These are phyloP conservation scores for Clonostachys solani DNA, from an alignment of 2,329 filamentous ascomycete species.

Conservation along the genomic window DNA sequence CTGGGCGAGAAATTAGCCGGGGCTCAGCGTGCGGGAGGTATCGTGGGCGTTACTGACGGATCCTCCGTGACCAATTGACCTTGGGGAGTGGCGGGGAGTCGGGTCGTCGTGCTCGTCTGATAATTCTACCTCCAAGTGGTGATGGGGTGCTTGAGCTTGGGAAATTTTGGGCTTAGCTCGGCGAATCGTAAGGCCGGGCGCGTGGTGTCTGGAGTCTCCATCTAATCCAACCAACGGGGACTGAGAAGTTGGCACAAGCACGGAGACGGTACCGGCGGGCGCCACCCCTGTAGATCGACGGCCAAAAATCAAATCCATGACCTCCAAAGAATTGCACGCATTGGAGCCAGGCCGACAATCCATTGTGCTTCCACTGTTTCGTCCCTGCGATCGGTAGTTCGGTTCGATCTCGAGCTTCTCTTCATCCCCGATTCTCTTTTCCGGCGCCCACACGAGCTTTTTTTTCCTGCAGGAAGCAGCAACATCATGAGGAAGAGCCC, in stretches of 20 bases:
- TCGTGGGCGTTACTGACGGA: no score
- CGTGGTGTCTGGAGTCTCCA: background rate
- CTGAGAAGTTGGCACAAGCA: background rate
- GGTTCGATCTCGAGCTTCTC: no score
- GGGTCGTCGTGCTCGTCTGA: no score
- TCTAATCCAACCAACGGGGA: background rate
- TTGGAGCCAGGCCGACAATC: no score
- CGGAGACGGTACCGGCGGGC: background rate
- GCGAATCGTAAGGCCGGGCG: constrained; percentile 12
- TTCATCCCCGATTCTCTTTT: no score
- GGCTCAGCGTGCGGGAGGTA: no score
- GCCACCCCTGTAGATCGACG: background rate
- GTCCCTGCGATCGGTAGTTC: background rate
- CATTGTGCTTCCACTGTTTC: background rate
- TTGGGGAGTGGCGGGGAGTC: no score
- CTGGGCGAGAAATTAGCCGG: no score
- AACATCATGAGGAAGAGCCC: constrained; percentile 47
- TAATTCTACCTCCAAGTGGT: background rate
- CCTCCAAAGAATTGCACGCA: no score
- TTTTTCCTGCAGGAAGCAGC: background rate
- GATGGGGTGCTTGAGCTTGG: background rate
- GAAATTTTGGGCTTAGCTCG: constrained; percentile 10
- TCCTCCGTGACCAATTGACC: no score
- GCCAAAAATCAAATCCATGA: no score
- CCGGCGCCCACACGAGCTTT: no score